Evolutionary conservation across 2,329 filamentous ascomycete species (phyloP).

Genomic region (Calonectria hawksworthii): DNA sequence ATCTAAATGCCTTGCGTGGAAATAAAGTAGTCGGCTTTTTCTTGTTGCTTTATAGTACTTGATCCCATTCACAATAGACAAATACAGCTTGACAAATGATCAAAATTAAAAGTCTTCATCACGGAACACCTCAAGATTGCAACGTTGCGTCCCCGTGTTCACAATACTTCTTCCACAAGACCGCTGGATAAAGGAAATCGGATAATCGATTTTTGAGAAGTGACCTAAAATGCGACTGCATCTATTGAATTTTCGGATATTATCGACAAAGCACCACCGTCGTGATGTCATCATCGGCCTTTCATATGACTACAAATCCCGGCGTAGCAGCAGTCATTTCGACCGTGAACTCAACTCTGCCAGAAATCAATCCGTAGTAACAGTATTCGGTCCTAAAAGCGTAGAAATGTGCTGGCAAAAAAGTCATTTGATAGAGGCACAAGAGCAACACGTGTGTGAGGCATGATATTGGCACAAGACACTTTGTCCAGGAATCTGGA

Average conservation of each 20-base stretch:
- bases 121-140: not conserved
- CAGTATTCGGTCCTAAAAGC: not conserved
- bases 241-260: not conserved
- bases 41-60: not conserved
- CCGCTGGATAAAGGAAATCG: not conserved
- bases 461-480: conserved; percentile 6
- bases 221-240: not conserved
- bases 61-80: too few species aligned
- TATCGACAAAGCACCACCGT: not conserved
- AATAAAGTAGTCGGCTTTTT: not conserved
- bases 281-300: not conserved
- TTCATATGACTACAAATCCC: not conserved
- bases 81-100: not conserved
- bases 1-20: not conserved
- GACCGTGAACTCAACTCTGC: not conserved
- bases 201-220: too few species aligned
- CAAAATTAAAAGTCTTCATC: not conserved
- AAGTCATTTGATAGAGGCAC: not conserved
- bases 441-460: not conserved
- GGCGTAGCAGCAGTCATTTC: not conserved
- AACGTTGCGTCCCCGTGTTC: not conserved
- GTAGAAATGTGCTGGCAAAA: not conserved
- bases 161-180: not conserved
- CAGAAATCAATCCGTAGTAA: too few species aligned
- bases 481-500: not conserved